These are phyloP conservation scores for Xylaria multiplex DNA, from an alignment of 2,329 filamentous ascomycete genomes.

Conservation along the genomic window DNA sequence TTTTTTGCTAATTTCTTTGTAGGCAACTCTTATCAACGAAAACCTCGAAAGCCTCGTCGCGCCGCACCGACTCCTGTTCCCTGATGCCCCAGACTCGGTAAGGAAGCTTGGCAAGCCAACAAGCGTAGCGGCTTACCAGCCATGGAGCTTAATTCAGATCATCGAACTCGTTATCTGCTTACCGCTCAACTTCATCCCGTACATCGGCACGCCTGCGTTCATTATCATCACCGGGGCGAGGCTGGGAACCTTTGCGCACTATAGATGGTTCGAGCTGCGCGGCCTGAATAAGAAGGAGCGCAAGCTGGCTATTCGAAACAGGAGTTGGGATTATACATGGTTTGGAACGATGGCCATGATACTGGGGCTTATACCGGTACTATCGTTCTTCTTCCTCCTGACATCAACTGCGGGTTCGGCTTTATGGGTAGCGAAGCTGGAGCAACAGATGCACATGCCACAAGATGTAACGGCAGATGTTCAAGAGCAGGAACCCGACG, in stretches of 20 bases:
- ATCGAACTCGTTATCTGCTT: constrained; percentile 81
- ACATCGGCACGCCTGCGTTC: constrained; percentile 84
- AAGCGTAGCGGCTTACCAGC: constrained; percentile 79
- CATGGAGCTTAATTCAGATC: constrained; percentile 92
- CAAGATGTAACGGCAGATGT: constrained; percentile 28
- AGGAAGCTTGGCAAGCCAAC: constrained; percentile 86
- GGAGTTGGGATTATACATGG: constrained; percentile 88
- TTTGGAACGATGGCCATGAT: constrained; percentile 88
- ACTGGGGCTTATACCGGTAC: constrained; percentile 84
- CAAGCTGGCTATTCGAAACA: constrained; percentile 72
- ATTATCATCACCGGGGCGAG: constrained; percentile 88
- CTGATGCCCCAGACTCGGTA: constrained; percentile 76
- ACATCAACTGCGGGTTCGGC: constrained; percentile 87
- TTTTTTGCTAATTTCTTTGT: constrained; percentile 30
- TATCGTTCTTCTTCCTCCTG: constrained; percentile 94
- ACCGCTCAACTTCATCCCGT: constrained; percentile 87
- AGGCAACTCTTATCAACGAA: constrained; percentile 79
- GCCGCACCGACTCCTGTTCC: constrained; percentile 71
- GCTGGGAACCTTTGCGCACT: constrained; percentile 88
- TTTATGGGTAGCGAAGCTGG: constrained; percentile 84
- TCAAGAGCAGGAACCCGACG: constrained; percentile 44
- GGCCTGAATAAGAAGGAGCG: constrained; percentile 78
- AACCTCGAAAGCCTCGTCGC: constrained; percentile 75
- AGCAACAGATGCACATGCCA: constrained; percentile 60
- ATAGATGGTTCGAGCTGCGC: constrained; percentile 86